These are phyloP conservation scores for Passiflora organensis DNA, from an alignment of 345 rosid species.

Conservation along the genomic window DNA sequence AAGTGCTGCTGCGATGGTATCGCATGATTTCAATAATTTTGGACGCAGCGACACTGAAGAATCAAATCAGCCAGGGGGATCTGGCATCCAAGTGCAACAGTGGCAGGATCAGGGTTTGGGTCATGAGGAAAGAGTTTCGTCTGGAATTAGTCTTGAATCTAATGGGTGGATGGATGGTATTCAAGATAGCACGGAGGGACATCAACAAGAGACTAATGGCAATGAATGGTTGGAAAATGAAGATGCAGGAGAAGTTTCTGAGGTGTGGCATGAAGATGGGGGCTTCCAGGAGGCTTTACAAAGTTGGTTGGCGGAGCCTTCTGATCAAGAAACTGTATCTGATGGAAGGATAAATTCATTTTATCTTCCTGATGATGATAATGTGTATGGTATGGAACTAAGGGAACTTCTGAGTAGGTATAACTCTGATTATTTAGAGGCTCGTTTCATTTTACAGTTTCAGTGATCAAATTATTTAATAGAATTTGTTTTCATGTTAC, in stretches of 20 bases:
- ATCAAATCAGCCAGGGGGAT: slow-evolving; percentile 26
- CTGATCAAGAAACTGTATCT: slow-evolving; percentile 39
- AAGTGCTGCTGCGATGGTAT: slow-evolving; percentile 16
- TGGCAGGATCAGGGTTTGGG: slow-evolving; percentile 32
- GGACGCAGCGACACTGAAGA: slow-evolving; percentile 31
- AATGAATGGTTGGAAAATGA: slow-evolving; percentile 41
- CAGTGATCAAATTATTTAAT: slow-evolving; percentile 11
- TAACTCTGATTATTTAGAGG: slow-evolving; percentile 8
- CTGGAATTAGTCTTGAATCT: slow-evolving; percentile 34
- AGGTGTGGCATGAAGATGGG: slow-evolving; percentile 31
- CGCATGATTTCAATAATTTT: slow-evolving; percentile 20
- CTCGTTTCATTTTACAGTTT: slow-evolving; percentile 4
- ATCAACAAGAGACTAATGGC: slow-evolving; percentile 32
- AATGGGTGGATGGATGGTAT: slow-evolving; percentile 34
- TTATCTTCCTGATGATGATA: slow-evolving; percentile 58
- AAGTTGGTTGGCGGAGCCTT: slow-evolving; percentile 54
- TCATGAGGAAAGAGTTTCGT: slow-evolving; percentile 38
- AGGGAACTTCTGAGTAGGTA: slow-evolving; percentile 86
- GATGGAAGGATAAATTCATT: slow-evolving; percentile 43
- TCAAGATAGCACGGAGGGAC: slow-evolving; percentile 33
- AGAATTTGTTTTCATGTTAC: slow-evolving; percentile 16
- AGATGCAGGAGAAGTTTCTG: slow-evolving; percentile 43
- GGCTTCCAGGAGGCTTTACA: slow-evolving; percentile 49
- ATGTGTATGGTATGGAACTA: slow-evolving; percentile 58
- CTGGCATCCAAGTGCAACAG: slow-evolving; percentile 32